Conservation (phyloP, 768 basidiomycete genomes). For the Mycena rebaudengoi region DNA sequence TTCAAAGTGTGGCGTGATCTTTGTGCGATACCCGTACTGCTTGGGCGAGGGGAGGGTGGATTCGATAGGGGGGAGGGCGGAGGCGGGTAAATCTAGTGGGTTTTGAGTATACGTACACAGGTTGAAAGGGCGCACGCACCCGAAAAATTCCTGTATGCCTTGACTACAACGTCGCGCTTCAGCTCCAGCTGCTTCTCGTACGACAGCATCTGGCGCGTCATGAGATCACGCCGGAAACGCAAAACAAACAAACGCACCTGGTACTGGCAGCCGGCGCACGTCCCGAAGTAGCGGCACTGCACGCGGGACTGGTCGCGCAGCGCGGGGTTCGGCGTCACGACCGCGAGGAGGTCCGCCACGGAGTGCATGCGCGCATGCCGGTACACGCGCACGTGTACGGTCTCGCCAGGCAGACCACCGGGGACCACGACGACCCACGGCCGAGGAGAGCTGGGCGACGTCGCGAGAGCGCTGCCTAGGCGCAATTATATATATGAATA, state of each 20-base stretch:
- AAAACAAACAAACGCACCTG: constrained; percentile 60
- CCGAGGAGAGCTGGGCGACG: constrained; percentile 52
- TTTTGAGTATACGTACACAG: constrained; percentile 5
- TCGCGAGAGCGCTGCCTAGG: constrained; percentile 74
- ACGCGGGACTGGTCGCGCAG: constrained; percentile 73
- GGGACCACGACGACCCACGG: constrained; percentile 89
- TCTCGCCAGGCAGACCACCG: constrained; percentile 86
- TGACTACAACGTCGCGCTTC: constrained; percentile 86
- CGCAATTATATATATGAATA: neutral
- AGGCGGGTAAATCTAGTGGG: constrained; percentile 58
- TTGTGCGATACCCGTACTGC: constrained; percentile 93
- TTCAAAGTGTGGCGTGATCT: constrained; percentile 97
- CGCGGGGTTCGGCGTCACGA: constrained; percentile 68
- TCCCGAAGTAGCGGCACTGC: constrained; percentile 87
- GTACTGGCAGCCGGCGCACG: constrained; percentile 94
- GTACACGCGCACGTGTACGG: constrained; percentile 75
- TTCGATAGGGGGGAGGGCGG: constrained; percentile 69
- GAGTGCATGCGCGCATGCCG: constrained; percentile 77
- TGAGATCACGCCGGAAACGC: neutral
- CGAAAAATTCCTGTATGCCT: constrained; percentile 85
- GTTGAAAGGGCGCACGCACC: constrained; percentile 38
- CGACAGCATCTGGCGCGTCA: constrained; percentile 75
- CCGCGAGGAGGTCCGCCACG: constrained; percentile 74
- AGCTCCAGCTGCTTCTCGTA: constrained; percentile 87
- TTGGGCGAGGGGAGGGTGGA: constrained; percentile 88